phyloP scores from a whole-genome alignment of 345 rosid genomes.

The Ceriops tagal region DNA sequence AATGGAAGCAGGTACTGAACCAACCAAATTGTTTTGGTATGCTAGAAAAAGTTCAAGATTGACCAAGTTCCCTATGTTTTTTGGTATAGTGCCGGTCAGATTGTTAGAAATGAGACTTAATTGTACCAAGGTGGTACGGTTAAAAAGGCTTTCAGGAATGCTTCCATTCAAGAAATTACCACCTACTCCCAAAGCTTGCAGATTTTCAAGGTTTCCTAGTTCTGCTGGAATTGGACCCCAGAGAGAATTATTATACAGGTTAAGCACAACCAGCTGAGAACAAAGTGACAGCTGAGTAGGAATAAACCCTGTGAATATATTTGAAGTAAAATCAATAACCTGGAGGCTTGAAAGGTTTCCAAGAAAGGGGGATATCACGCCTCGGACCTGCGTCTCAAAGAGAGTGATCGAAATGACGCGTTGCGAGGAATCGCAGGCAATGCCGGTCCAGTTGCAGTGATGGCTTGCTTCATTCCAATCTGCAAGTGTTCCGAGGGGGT shows the following conservation, averaged over 20 bases:
- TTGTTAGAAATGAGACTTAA: constrained; percentile 49
- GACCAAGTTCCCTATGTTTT: constrained; percentile 53
- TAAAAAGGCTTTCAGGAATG: constrained; percentile 55
- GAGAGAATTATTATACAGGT: constrained; percentile 48
- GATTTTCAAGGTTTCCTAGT: constrained; percentile 49
- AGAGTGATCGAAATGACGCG: constrained; percentile 49
- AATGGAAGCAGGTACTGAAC: constrained; percentile 60
- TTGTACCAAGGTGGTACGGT: constrained; percentile 46
- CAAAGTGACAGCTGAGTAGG: constrained; percentile 61
- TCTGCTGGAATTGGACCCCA: constrained; percentile 64
- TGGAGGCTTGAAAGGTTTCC: constrained; percentile 75
- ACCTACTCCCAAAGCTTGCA: constrained; percentile 57
- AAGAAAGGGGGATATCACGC: constrained; percentile 57
- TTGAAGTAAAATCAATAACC: constrained; percentile 79
- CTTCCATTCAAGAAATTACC: constrained; percentile 53
- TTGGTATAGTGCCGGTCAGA: constrained; percentile 57
- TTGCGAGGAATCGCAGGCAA: constrained; percentile 49
- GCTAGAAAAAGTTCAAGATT: constrained; percentile 50
- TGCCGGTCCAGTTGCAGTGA: constrained; percentile 83
- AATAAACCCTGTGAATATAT: constrained; percentile 51
- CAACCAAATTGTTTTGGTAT: constrained; percentile 42
- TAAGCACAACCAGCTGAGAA: constrained; percentile 44
- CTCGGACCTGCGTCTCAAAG: constrained; percentile 59
- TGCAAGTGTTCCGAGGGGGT: constrained; percentile 56
- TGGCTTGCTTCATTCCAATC: constrained; percentile 54